Base-by-base conservation (phyloP, 176 grass and related monocot genomes). In the Cocos nucifera region DNA sequence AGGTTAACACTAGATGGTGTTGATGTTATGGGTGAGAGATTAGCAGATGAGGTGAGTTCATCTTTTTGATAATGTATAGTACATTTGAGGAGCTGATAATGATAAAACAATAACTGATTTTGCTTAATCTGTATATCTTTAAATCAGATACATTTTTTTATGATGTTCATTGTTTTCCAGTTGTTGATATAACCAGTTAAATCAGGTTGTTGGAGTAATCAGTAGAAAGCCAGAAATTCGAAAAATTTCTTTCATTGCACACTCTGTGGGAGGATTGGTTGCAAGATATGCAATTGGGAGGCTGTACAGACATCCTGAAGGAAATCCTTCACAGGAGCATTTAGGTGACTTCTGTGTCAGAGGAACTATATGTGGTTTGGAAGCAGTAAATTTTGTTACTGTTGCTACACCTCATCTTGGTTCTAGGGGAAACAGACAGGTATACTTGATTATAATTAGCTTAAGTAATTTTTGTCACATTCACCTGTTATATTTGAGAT, bases 241-340 rank as follows among this genome's bases (percentile, higher is more conserved):
- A 56, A 92, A 81, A 66, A 92, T 98, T 78, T 98, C 93, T 78
- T 98, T 98, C 81, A 72, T 98, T 73, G 78, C 81, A 12, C 93
- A 98, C 72, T 98, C 93, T 27, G 71, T 98, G 62, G 93, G 93
- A 70, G 93, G 93, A 76, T 78, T 98, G 63, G 93, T 98, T 39
- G 81, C 87, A 59, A 80, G 93, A 85, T 98, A 92, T 56, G 73
- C 93, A 49, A 92, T 98, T 76, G 93, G 93, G 48, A 90, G 66
- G 64, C 82, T 98, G 6, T 98, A 88, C 68, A 83, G 71, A 66
- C 53, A 71, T 67, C 69, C 81, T 44, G 35, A 44, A 74, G 73
- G 59, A 64, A 73, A 61, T 65, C 65, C 58, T 1, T 58, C 62
- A 73, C 73, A 60, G 74, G 57, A 35, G 69, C 57, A 55, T 51